Percentiles rank a stretch among this genome's conserved stretches.
Evolutionary conservation across 2,329 filamentous ascomycete genomes (phyloP).

Genomic region (Cladophialophora yegresii): DNA sequence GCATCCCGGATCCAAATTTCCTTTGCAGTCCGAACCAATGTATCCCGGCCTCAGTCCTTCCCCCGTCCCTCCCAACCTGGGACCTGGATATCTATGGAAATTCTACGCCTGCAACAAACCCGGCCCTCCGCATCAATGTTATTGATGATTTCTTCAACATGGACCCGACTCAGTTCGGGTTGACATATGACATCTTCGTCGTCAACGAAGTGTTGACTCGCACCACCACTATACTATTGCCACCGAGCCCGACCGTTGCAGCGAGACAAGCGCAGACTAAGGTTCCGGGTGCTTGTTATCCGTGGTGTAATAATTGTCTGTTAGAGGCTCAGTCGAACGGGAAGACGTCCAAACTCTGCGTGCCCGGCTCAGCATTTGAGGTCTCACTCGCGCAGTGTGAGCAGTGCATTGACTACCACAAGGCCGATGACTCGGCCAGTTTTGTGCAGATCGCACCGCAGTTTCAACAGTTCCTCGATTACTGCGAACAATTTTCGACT

Average conservation of each 20-base stretch:
- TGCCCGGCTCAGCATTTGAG: constrained; percentile 47
- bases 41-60: constrained; percentile 40
- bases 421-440: constrained; percentile 37
- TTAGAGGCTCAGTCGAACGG: constrained; percentile 53
- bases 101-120: constrained; percentile 42
- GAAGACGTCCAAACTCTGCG: constrained; percentile 54
- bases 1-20: constrained; percentile 45
- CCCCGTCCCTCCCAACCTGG: constrained; percentile 38
- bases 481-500: constrained; percentile 43
- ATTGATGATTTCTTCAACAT: constrained; percentile 61
- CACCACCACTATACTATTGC: constrained; percentile 46
- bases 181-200: constrained; percentile 64
- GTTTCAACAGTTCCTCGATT: constrained; percentile 53
- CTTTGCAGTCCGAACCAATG: constrained; percentile 47
- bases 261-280: constrained; percentile 38
- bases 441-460: constrained; percentile 41
- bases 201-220: constrained; percentile 48
- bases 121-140: constrained; percentile 20
- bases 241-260: constrained; percentile 30
- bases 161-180: constrained; percentile 63
- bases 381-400: constrained; percentile 45
- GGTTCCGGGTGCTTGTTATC: constrained; percentile 55
- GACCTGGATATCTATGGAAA: constrained; percentile 33
- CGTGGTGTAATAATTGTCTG: constrained; percentile 55
- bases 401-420: constrained; percentile 44